phyloP scores from a whole-genome alignment of 441 rosid species.

The Corymbia calophylla region DNA sequence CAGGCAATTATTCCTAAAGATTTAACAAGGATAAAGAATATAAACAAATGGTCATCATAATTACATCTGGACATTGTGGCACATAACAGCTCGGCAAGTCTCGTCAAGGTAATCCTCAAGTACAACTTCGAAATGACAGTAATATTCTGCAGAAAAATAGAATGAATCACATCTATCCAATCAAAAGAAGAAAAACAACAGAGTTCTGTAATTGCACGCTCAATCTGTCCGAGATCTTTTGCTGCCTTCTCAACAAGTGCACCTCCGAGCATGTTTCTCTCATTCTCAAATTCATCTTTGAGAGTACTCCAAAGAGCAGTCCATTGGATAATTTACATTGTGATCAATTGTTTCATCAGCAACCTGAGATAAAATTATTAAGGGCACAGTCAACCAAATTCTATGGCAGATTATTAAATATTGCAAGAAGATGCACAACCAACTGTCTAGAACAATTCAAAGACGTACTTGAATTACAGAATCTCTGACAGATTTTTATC shows the following conservation, averaged over 20 bases:
- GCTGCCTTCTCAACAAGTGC: constrained; percentile 85
- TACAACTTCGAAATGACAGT: constrained; percentile 67
- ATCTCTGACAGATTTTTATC: constrained; percentile 70
- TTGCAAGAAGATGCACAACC: not conserved
- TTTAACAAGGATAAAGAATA: not conserved
- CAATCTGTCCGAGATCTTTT: constrained; percentile 6
- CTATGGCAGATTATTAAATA: not conserved
- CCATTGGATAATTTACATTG: constrained; percentile 95
- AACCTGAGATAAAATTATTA: constrained; percentile 24
- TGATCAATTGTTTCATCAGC: constrained; percentile 74
- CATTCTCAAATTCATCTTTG: constrained; percentile 77
- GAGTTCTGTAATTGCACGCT: constrained; percentile 37
- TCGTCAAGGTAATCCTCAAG: constrained; percentile 76
- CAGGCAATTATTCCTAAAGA: not conserved
- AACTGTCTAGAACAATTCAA: not conserved
- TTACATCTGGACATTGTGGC: constrained; percentile 42
- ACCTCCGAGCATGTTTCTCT: constrained; percentile 75
- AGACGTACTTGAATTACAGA: constrained; percentile 59
- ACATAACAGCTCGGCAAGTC: constrained; percentile 81
- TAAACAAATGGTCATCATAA: not conserved
- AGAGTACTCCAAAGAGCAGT: constrained; percentile 80
- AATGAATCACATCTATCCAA: not conserved
- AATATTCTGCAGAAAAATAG: constrained; percentile 62
- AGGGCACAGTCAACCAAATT: not conserved
- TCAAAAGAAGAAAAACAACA: not conserved